Conservation (phyloP, 2,329 filamentous ascomycete species). For the Thermothelomyces thermophilus region DNA sequence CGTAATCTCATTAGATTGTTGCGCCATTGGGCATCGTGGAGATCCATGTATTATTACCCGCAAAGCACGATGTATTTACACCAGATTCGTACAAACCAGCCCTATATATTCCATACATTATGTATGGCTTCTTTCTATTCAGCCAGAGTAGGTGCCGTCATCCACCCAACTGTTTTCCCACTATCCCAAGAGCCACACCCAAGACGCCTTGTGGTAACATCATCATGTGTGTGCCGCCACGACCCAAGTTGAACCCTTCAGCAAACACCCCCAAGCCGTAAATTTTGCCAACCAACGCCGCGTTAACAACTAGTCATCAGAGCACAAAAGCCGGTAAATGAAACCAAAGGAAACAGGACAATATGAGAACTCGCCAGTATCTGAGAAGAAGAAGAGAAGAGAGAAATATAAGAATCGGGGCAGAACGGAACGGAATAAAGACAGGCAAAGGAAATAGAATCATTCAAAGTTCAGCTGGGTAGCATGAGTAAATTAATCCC, state of each 20-base stretch:
- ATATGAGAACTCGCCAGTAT: background rate
- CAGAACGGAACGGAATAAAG: background rate
- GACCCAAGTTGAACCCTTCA: background rate
- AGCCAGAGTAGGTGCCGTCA: background rate
- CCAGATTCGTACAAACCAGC: no score
- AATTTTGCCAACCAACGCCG: background rate
- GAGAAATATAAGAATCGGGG: background rate
- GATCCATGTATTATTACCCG: no score
- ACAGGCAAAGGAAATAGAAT: background rate
- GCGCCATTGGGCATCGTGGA: no score
- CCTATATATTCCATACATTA: slow-evolving; percentile 4
- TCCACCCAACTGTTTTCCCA: background rate
- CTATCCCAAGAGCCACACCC: background rate
- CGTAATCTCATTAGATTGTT: no score
- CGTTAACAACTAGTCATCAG: no score
- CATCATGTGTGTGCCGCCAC: background rate
- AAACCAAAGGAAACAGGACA: background rate
- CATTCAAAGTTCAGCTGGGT: no score
- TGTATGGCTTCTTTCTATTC: background rate
- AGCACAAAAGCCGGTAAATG: no score
- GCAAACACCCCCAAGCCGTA: background rate
- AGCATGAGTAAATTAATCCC: no score
- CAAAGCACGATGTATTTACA: no score
- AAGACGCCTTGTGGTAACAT: background rate
- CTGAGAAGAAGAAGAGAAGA: background rate